These are phyloP conservation scores for Aureobasidium sp. DNA, from an alignment of 2,329 filamentous ascomycete species.

Conservation along the genomic window DNA sequence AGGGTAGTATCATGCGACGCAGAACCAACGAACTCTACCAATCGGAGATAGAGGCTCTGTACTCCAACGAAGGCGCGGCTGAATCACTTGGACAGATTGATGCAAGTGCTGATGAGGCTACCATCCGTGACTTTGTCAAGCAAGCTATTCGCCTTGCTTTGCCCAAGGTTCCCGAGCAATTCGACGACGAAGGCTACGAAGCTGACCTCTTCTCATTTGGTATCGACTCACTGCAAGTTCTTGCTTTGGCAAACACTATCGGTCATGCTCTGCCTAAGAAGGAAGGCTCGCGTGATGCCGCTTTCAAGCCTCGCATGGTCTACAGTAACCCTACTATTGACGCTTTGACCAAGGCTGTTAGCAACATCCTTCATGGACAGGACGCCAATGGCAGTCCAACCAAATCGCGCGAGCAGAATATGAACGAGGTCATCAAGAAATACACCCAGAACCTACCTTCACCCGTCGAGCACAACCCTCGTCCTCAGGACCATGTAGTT, in stretches of 20 bases:
- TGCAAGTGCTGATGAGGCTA: neutral
- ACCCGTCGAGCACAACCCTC: neutral
- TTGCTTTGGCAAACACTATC: slow-evolving; percentile 21
- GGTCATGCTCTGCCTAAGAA: slow-evolving; percentile 21
- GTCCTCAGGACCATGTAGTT: slow-evolving; percentile 21
- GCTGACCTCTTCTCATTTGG: slow-evolving; percentile 30
- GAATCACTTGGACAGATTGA: slow-evolving; percentile 18
- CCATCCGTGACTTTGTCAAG: slow-evolving; percentile 18
- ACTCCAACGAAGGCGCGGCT: slow-evolving; percentile 25
- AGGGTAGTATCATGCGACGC: slow-evolving; percentile 40
- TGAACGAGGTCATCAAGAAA: slow-evolving; percentile 26
- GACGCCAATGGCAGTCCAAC: slow-evolving; percentile 16
- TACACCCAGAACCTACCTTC: slow-evolving; percentile 23
- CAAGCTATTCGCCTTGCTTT: slow-evolving; percentile 18
- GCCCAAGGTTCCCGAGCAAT: slow-evolving; percentile 10
- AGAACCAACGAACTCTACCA: slow-evolving; percentile 36
- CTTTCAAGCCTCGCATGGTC: slow-evolving; percentile 26
- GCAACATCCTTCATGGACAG: neutral
- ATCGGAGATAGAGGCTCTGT: slow-evolving; percentile 43
- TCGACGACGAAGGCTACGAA: slow-evolving; percentile 19
- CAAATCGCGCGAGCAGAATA: slow-evolving; percentile 21
- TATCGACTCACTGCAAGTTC: slow-evolving; percentile 30
- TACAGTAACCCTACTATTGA: slow-evolving; percentile 29
- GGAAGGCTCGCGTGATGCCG: slow-evolving; percentile 14
- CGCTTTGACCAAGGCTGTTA: slow-evolving; percentile 21